A percentile compares a stretch with the other conserved stretches of the same genome.
phyloP scores from a whole-genome alignment of 106 monocot genomes.

The Dioscorea zingiberensis region DNA sequence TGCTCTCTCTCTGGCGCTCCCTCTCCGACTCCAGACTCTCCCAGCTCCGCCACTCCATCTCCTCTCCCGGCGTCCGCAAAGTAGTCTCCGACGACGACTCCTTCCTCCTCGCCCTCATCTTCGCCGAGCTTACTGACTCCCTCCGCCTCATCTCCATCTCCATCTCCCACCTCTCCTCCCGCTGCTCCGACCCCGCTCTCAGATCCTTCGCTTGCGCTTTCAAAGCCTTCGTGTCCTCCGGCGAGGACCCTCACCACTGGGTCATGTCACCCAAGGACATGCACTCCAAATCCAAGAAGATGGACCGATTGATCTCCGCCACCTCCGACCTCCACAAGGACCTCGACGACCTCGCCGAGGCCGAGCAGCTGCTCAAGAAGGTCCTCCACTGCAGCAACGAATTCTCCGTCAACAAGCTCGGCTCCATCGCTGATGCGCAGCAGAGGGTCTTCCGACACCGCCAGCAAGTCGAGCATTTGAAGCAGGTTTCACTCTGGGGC shows the following conservation, averaged over 20 bases:
- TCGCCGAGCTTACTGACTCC: conserved; percentile 56
- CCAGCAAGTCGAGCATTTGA: conserved; percentile 46
- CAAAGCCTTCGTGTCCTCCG: conserved; percentile 20
- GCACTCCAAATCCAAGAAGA: conserved; percentile 47
- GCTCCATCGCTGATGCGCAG: conserved; percentile 31
- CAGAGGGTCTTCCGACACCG: conserved; percentile 43
- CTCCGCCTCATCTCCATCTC: conserved; percentile 27
- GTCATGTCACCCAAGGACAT: conserved; percentile 51
- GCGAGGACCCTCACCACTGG: conserved; percentile 41
- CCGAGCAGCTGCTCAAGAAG: conserved; percentile 43
- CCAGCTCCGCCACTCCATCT: conserved; percentile 38
- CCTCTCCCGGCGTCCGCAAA: conserved; percentile 41
- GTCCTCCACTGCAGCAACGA: conserved; percentile 10
- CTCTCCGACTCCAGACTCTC: conserved; percentile 55
- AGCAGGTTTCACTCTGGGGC: conserved; percentile 59
- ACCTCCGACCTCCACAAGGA: conserved; percentile 40
- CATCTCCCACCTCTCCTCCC: conserved; percentile 6
- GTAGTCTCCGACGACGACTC: conserved; percentile 68
- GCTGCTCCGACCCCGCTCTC: conserved; percentile 37
- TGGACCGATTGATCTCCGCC: conserved; percentile 41
- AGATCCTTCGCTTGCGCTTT: conserved; percentile 23
- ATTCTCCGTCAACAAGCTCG: conserved; percentile 10
- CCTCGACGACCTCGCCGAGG: conserved; percentile 54
- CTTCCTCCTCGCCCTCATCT: conserved; percentile 62
- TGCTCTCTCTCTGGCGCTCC: conserved; percentile 58